Base-by-base conservation (phyloP, 306 rosid genomes). In the Vigna mungo region DNA sequence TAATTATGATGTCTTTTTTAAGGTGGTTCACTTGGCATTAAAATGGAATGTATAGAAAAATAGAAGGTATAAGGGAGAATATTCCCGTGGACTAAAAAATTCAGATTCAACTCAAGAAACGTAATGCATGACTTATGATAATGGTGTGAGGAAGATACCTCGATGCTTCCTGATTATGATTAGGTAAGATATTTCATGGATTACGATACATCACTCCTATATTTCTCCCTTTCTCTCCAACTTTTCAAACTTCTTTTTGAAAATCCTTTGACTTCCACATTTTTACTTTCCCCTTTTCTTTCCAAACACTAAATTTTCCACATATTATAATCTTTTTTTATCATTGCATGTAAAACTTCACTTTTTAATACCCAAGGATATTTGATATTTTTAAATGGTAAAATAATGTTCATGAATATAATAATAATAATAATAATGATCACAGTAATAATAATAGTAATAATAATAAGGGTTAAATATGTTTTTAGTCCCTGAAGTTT, bases 71-170 rank as follows among this genome's bases (percentile, higher is more conserved):
- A 41, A 41, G 4, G 0, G 46, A 41, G 46, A 41, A 37, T 37
- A 37, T 7, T 47, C 71, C 3, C n/a, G 8, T 77, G 27, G 12
- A 66, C 16, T 9, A 20, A 52, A 41, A 0, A 39, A 10, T 25
- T 9, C n/a, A 41, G 3, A 41, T 41, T 41, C 3, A 41, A 41
- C 41, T 30, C 49, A 36, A 23, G 30, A 60, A 73, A 84, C 84
- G 80, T 75, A 85, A 74, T 39, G 77, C 46, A 14, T 71, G 87
- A 86, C 75, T 52, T 43, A 11, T 2, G 71, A 64, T 11, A 46
- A 5, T 10, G 34, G 7, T 44, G 61, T 44, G 77, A 4, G 84
- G 92, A 88, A 88, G 78, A 62, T 82, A 30, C 92, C 52, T 9
- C 49, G 90, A 80, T 44, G 82, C 54, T 82, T 36, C 86, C 79